phyloP scores from a whole-genome alignment of 2,329 filamentous ascomycete species.

The Grosmannia serpens region DNA sequence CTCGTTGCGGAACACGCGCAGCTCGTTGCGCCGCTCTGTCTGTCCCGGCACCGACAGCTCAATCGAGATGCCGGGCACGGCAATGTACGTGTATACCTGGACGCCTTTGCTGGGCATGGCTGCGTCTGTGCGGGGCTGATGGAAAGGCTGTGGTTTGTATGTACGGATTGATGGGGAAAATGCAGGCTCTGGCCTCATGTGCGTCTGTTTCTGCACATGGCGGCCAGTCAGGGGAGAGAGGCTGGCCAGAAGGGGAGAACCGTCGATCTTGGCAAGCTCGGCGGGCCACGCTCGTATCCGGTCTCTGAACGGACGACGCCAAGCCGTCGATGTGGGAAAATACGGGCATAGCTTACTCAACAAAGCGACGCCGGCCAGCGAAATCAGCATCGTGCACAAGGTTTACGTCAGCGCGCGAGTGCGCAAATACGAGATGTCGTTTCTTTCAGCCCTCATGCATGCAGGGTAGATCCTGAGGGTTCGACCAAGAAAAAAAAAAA shows the following conservation, averaged over 20 bases:
- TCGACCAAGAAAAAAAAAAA: too few species aligned
- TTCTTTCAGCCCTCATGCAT: not conserved
- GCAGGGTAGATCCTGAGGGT: not conserved
- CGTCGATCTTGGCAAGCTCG: not conserved
- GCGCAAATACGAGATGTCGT: not conserved
- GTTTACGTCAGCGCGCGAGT: too few species aligned
- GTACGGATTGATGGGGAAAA: not conserved
- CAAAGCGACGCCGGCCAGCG: too few species aligned
- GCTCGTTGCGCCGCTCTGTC: constrained; percentile 20
- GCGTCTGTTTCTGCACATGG: not conserved
- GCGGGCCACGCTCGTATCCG: too few species aligned
- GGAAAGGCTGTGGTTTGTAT: not conserved
- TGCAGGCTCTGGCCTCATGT: not conserved
- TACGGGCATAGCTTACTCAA: too few species aligned
- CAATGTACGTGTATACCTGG: constrained; percentile 26
- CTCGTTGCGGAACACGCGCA: constrained; percentile 23
- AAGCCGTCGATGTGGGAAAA: too few species aligned
- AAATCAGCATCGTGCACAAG: too few species aligned
- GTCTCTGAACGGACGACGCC: too few species aligned
- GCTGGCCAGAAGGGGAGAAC: not conserved
- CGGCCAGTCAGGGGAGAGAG: not conserved
- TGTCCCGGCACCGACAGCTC: constrained; percentile 32
- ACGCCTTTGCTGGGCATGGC: constrained; percentile 32
- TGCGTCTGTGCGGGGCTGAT: not conserved
- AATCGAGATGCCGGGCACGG: constrained; percentile 26